Evolutionary conservation across 495 filamentous ascomycete genomes (phyloP), one percentile per base, ranked within the genome.

Genomic region (Saxispiralis lemnorum): DNA sequence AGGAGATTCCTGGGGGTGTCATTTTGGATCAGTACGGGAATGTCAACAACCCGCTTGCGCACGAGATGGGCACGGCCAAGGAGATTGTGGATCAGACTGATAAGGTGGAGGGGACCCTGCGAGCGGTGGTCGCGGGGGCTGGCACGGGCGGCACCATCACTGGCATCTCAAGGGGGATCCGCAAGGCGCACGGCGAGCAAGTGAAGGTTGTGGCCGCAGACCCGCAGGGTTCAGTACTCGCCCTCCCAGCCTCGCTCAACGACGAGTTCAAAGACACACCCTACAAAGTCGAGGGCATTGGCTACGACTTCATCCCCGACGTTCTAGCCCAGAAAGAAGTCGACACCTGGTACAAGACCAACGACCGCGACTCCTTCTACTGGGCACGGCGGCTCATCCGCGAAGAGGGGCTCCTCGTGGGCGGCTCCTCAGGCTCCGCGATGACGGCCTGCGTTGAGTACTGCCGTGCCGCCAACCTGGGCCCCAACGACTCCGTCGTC

Each of bases 281-380:
- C 5, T 99, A 99, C 58, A 96, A 96, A 65, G 89, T 99, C 0
- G 89, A 99, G 65, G 89, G 89, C 16, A 96, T 99, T 55, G 89
- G 89, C 17, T 99, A 99, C 56, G 89, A 99, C 56, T 99, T 99
- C 56, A 81, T 96, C 41, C 89, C 89, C 5, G 80, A 94, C 31
- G 89, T 99, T 0, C 70, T 99, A 18, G 79, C 93, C 52, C 83
- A 78, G 48, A 58, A 76, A 7, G 58, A 69, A 17, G 81, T 99
- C n/a, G 78, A 93, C 58, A 78, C 78, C 51, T 99, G 89, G 89
- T 93, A 94, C 62, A 99, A 99, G 70, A 96, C 89, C 2, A 82
- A 83, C 32, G 89, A 99, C 51, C 75, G 73, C 45, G 86, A 93
- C 55, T 85, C 84, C 16, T 99, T 99, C 61, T 66, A 75, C 45